These are phyloP conservation scores for Tieghemostelium lacteum DNA, from an alignment of 78 protist species.

Conservation along the genomic window DNA sequence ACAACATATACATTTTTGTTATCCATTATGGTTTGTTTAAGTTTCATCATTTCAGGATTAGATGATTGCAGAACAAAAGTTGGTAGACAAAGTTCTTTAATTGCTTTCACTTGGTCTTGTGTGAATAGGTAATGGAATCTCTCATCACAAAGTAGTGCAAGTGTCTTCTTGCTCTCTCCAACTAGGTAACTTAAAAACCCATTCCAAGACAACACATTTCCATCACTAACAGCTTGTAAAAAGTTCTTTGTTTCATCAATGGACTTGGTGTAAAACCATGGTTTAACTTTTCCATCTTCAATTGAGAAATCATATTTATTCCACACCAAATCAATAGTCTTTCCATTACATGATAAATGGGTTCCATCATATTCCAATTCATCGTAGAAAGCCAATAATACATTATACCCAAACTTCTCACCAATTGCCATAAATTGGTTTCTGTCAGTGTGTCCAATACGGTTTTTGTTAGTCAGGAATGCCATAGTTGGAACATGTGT, in stretches of 20 bases:
- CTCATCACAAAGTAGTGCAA: not conserved
- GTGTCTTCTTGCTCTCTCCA: not conserved
- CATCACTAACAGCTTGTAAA: not conserved
- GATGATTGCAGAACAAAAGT: not conserved
- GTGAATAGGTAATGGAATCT: not conserved
- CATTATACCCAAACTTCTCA: not conserved
- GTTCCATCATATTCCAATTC: not conserved
- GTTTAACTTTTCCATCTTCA: not conserved
- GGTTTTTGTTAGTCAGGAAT: not conserved
- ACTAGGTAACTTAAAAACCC: not conserved
- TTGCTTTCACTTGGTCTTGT: not conserved
- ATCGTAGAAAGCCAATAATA: not conserved
- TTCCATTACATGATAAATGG: not conserved
- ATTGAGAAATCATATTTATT: not conserved
- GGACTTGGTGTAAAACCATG: not conserved
- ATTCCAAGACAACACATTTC: not conserved
- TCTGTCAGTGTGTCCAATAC: not conserved
- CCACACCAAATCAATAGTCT: not conserved
- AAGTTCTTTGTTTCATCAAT: not conserved
- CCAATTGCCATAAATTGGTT: not conserved
- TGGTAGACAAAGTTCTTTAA: not conserved
- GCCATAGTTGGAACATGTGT: not conserved
- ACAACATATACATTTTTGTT: not conserved
- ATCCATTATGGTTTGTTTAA: not conserved
- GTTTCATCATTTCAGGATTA: not conserved